Evolutionary conservation across 257 asterid species (phyloP), one percentile per base, ranked within the genome.

Genomic region (Nicotiana sylvestris): DNA sequence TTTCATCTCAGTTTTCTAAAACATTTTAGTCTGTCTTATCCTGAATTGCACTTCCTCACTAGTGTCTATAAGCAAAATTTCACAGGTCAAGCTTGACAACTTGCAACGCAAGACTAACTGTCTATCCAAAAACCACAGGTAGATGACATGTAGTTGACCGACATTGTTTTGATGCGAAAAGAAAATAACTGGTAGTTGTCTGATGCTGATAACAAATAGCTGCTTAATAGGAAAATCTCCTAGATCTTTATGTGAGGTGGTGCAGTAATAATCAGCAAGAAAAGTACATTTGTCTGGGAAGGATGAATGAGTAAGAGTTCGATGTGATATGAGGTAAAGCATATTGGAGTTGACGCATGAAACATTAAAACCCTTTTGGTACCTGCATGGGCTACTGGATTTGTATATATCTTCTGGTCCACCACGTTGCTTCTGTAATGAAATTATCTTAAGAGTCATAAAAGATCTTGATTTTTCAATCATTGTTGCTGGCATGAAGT

Each of bases 341-440:
- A 74, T 49, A 74, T 49, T 49, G 79, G 79, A 49, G 79, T 49
- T 49, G 62, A 49, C 49, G 79, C 3, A 5, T 5, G 27, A 74
- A 74, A 74, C 27, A 25, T 13, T 74, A 25, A 25, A 46, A 74
- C 25, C 60, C 79, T 46, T 15, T 74, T 46, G 79, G 61, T 39
- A 46, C 79, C 39, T 74, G 43, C 43, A 74, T 74, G 39, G 79
- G 39, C 13, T 49, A 49, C 37, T 74, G 62, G 39, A 25, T 74
- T 13, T 74, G 27, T 0, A 49, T 72, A 72, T 49, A 74, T 74
- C 62, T 74, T 74, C 79, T 49, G 79, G 27, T 74, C 79, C 79
- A 74, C 62, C 39, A 49, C 49, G 27, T 74, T 74, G 21, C 79
- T 27, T 74, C 62, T 74, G 43, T 74, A 5, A 13, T 49, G 79